A percentile compares a stretch with the other conserved stretches of the same genome.
Evolutionary conservation across 2,329 filamentous ascomycete genomes (phyloP).

Genomic region (Mycogone perniciosa): DNA sequence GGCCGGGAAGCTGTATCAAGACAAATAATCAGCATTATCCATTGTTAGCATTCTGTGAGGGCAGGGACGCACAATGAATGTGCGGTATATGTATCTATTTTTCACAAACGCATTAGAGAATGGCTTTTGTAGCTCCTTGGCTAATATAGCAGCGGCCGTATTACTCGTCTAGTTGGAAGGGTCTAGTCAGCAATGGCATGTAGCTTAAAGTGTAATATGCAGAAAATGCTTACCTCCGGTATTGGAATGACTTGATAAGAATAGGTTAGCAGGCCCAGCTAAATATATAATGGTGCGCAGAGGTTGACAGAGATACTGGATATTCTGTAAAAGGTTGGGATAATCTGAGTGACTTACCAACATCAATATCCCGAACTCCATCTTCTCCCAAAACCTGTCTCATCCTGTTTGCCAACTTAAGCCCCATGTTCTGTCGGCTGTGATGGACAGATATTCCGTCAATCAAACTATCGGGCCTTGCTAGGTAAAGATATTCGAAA

Average conservation of each 20-base stretch:
- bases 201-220: not conserved
- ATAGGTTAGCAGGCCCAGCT: conserved; percentile 9
- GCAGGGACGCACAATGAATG: conserved; percentile 55
- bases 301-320: not conserved
- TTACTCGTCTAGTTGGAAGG: conserved; percentile 58
- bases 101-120: conserved; percentile 81
- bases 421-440: conserved; percentile 81
- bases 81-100: conserved; percentile 83
- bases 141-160: conserved; percentile 69
- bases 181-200: not conserved
- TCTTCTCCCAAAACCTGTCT: conserved; percentile 60
- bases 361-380: conserved; percentile 69
- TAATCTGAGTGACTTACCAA: conserved; percentile 26
- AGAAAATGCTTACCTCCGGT: conserved; percentile 28
- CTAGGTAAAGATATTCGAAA: conserved; percentile 85
- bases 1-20: conserved; percentile 45
- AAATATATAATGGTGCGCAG: not conserved
- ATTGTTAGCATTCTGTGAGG: not conserved
- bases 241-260: conserved; percentile 63
- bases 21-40: not conserved
- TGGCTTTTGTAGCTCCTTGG: conserved; percentile 68
- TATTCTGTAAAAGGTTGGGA: not conserved
- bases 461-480: conserved; percentile 72
- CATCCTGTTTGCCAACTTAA: conserved; percentile 70
- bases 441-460: conserved; percentile 84